Evolutionary conservation across 345 rosid species (phyloP).

Genomic region (Erodium maritimum): DNA sequence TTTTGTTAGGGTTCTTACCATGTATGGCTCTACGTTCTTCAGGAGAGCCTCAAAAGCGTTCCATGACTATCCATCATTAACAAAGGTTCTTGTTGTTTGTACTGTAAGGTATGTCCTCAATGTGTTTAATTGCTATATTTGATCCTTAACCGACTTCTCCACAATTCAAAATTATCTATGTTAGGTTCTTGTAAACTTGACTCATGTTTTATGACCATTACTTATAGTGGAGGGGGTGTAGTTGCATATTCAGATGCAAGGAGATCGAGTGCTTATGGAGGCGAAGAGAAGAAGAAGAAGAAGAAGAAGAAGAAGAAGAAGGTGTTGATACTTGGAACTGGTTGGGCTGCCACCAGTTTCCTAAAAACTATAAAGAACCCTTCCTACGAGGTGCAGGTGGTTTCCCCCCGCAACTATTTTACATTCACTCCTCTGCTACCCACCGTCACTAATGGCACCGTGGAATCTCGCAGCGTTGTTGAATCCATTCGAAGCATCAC

Average conservation of each 20-base stretch:
- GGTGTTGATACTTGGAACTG: conserved; percentile 71
- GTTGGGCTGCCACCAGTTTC: conserved; percentile 78
- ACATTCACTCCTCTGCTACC: conserved; percentile 81
- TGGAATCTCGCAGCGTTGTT: conserved; percentile 80
- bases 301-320: conserved; percentile 55
- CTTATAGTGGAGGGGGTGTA: conserved; percentile 41
- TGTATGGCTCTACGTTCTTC: conserved; percentile 28
- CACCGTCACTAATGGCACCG: conserved; percentile 71
- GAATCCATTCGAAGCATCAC: conserved; percentile 61
- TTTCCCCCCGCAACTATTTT: conserved; percentile 71
- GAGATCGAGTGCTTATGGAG: conserved; percentile 11
- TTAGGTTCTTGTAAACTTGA: no score
- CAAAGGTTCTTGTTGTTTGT: conserved; percentile 40
- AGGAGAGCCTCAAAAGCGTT: conserved; percentile 26
- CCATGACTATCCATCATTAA: conserved; percentile 30
- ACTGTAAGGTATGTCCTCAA: conserved; percentile 28
- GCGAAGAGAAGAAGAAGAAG: no score
- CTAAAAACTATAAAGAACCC: conserved; percentile 43
- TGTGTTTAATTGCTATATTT: not conserved
- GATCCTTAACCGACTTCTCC: no score
- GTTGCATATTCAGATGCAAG: conserved; percentile 36
- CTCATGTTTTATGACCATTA: no score
- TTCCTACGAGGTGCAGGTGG: conserved; percentile 49
- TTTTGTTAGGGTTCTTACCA: conserved; percentile 9
- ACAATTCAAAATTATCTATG: no score